Evolutionary conservation across 2,329 filamentous ascomycete genomes (phyloP).

Genomic region (Neofusicoccum kwambonambiense): DNA sequence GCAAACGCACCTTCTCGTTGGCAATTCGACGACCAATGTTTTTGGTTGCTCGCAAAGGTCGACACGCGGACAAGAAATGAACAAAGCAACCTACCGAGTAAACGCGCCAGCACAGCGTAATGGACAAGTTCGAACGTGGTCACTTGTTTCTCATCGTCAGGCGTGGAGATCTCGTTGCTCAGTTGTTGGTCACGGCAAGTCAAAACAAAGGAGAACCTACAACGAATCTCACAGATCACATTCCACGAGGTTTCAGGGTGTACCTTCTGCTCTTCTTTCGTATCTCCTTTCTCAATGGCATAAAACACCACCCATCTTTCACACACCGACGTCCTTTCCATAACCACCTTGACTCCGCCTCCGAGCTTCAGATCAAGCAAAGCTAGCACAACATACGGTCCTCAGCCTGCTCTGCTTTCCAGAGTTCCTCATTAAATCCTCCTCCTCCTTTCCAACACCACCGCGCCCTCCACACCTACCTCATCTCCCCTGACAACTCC

Average conservation of each 20-base stretch:
- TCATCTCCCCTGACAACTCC: background rate
- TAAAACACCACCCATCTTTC: background rate
- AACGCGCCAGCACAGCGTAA: too few species aligned
- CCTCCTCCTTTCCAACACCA: background rate
- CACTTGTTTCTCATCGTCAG: background rate
- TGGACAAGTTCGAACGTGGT: too few species aligned
- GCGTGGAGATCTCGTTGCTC: background rate
- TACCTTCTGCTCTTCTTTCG: too few species aligned
- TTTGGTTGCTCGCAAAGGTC: too few species aligned
- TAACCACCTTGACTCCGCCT: background rate
- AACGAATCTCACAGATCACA: background rate
- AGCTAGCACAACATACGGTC: background rate
- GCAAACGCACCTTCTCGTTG: too few species aligned
- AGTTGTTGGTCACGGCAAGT: background rate
- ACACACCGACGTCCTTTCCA: background rate
- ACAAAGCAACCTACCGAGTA: background rate
- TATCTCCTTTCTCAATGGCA: background rate
- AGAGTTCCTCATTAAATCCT: too few species aligned
- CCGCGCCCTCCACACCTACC: background rate
- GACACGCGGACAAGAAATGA: too few species aligned
- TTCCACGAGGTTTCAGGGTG: background rate
- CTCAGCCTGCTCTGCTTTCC: too few species aligned
- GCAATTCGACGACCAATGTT: too few species aligned
- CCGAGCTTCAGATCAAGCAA: background rate
- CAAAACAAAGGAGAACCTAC: background rate